Base-by-base conservation (phyloP, 1,284 basidiomycete genomes). In the Bondarzewia mesenterica region DNA sequence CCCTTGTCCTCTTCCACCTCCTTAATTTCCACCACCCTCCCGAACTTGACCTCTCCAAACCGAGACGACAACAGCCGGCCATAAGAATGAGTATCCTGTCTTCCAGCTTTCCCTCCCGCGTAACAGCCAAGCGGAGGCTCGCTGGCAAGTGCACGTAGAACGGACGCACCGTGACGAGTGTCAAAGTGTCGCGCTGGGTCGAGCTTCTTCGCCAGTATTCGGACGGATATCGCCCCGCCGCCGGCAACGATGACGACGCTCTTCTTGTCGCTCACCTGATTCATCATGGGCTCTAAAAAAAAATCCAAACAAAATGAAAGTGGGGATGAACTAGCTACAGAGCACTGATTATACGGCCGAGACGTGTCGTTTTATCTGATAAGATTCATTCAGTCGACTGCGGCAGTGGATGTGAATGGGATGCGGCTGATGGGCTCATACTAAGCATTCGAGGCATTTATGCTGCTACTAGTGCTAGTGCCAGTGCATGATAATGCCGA, bases 31-130 rank as follows among this genome's bases (percentile, higher is more conserved):
- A 32, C 29, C 12, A 32, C 29, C 29, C 29, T 4, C 29, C 12
- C 39, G 39, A 23, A 14, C 5, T 63, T 62, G 4, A 55, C 48
- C 4, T 56, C 64, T 10, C 63, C 59, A 52, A 70, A 62, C 22
- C 29, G 68, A 63, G 54, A 81, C 70, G 22, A 63, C 71, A 49
- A 59, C 56, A 26, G 72, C 78, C 8, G 72, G 56, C 37, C 67
- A 64, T 40, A 72, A 58, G 8, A 65, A 62, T 74, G 74, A 69
- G 55, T 5, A 59, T 60, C 21, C 46, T 51, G 38, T 68, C 61
- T 51, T 66, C 65, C 37, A 69, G 59, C 16, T 54, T 47, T 37
- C 57, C 64, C 41, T 58, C 59, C 14, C 51, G 50, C 7, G 64
- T 58, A 48, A 65, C 64, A 40, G 58, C 51, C 53, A 67, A 55